Evolutionary conservation across 352 stramenopile species (phyloP).

Genomic region (Globisporangium megalacanthum): DNA sequence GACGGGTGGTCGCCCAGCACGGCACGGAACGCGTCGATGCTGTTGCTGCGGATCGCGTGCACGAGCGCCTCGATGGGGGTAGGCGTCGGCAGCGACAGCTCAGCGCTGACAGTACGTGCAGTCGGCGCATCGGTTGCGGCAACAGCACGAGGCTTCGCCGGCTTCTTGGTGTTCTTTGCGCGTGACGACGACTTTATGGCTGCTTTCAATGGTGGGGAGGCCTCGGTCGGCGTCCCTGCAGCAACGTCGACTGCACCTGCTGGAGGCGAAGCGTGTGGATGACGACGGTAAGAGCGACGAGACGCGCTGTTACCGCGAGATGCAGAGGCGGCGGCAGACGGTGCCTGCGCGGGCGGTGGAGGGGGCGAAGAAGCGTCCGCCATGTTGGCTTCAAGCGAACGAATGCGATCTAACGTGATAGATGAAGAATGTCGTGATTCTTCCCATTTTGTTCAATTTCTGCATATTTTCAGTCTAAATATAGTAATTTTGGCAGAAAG

Average conservation of each 20-base stretch:
- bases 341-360: too few species aligned
- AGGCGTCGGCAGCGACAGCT: not conserved
- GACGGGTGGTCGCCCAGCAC: constrained; percentile 5
- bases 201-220: too few species aligned
- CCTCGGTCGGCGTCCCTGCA: not conserved
- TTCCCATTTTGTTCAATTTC: too few species aligned
- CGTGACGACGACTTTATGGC: not conserved
- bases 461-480: too few species aligned
- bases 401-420: too few species aligned
- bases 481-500: too few species aligned
- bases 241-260: not conserved
- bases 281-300: not conserved
- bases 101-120: not conserved
- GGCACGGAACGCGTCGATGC: constrained; percentile 8
- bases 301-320: not conserved
- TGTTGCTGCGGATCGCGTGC: constrained; percentile 10
- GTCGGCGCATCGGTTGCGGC: not conserved
- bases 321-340: too few species aligned
- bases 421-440: too few species aligned
- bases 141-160: not conserved
- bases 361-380: too few species aligned
- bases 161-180: not conserved
- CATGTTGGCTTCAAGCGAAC: too few species aligned
- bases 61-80: constrained; percentile 14
- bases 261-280: not conserved